Evolutionary conservation across 2,329 filamentous ascomycete species (phyloP).

Genomic region (Clonostachys rhizophaga): DNA sequence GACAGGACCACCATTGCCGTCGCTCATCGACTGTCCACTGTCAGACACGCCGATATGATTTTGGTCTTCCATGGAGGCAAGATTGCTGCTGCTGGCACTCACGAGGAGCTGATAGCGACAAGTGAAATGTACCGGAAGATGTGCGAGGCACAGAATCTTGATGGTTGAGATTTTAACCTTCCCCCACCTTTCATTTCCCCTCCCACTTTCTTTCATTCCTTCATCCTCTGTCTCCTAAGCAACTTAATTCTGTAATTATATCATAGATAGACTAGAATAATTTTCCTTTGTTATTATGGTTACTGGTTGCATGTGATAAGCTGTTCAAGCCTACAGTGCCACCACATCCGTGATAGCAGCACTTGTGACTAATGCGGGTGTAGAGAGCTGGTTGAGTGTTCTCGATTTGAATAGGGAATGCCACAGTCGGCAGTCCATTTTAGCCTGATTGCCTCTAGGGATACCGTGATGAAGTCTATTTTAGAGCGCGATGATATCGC

Average conservation of each 20-base stretch:
- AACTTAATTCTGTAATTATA: neutral
- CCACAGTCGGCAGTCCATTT: too few species aligned
- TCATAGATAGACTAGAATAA: too few species aligned
- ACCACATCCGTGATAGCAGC: too few species aligned
- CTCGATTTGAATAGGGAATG: too few species aligned
- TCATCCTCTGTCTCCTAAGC: neutral
- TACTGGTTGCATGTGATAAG: too few species aligned
- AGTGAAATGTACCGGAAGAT: neutral
- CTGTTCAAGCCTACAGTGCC: too few species aligned
- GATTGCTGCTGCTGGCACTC: constrained; percentile 80
- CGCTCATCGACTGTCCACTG: constrained; percentile 85
- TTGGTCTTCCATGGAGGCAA: constrained; percentile 90
- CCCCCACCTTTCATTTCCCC: neutral
- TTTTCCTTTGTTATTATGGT: too few species aligned
- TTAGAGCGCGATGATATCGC: too few species aligned
- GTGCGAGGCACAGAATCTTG: neutral
- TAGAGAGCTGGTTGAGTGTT: too few species aligned
- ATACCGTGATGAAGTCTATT: too few species aligned
- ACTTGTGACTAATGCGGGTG: too few species aligned
- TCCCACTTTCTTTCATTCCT: neutral
- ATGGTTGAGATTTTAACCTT: neutral
- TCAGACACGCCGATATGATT: constrained; percentile 90
- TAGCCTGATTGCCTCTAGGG: too few species aligned
- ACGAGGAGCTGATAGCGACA: constrained; percentile 57
- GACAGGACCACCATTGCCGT: constrained; percentile 90